Evolutionary conservation across 768 basidiomycete species (phyloP), one percentile per base, ranked within the genome.

Genomic region (Lentinula lateritia): DNA sequence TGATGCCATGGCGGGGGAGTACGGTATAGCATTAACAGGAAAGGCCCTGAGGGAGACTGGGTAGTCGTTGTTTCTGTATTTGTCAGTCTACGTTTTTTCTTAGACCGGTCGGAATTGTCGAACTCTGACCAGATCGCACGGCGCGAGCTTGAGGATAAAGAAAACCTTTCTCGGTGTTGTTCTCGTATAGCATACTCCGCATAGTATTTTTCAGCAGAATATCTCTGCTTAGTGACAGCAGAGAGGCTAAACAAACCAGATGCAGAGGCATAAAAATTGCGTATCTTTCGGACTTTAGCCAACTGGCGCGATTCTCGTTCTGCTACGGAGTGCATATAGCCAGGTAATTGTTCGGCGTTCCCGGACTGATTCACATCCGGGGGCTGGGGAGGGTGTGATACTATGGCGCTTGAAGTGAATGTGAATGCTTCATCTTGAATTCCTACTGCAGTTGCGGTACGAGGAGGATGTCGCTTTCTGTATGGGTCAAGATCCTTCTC

Each of bases 11-110:
- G 38, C 7, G 59, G 50, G 5, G 59, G 59, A 15, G 50, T 6
- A 39, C 59, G 59, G 18, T 60, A 60, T 6, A 60, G 59, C 59
- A 52, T 52, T 15, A 60, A 39, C n/a, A 23, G 8, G 42, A 39
- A 53, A 53, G 35, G 8, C 35, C 2, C 28, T 23, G 38, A 20
- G 12, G 20, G 20, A 18, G 46, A 48, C 20, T 18, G 46, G 20
- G 9, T n/a, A 18, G 12, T 55, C 32, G n/a, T 16, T 50, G 34
- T 36, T 16, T n/a, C 32, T 41, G 9, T 35, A 13, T 35, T 5
- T 5, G 45, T 32, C 3, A 58, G 34, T 38, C 38, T 59, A 48
- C 42, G 58, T 48, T 35, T 59, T 34, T 59, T 59, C 46, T 28
- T 38, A n/a, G 38, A 38, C 13, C 53, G 23, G 20, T 56, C 12